Base-by-base conservation (phyloP, 2,329 filamentous ascomycete genomes). In the Alternaria solani region DNA sequence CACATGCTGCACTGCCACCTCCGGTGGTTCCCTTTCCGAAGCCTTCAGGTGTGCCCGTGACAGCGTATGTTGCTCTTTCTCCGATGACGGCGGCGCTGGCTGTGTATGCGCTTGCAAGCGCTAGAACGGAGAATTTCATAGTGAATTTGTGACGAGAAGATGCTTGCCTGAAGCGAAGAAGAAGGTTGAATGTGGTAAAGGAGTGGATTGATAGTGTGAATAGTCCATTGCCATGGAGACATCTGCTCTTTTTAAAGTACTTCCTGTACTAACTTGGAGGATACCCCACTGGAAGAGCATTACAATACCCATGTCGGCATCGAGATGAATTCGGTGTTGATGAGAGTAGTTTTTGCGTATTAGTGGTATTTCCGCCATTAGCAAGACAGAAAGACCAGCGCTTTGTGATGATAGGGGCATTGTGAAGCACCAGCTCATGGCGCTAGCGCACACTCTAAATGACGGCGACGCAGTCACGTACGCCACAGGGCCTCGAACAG, bases 1-100 rank as follows among this genome's bases (percentile, higher is more conserved):
- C 52, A 6, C 68, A 67, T 14, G 44, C 54, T 16, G 63, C 63
- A 38, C n/a, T 51, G 28, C 63, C 65, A 38, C 65, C 65, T 30
- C 65, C 65, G 3, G 65, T 68, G 7, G 51, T 54, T 6, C 59
- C 59, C 7, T 20, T 51, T 16, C 48, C 59, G 23, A 61, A 58
- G 9, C 59, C 59, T 11, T 53, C 47, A 16, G 59, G 54, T 36
- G 49, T 58, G n/a, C 59, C 59, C 7, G 34, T 26, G n/a, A 59
- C 51, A 28, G 23, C 43, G 32, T 41, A 53, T 14, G 55, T 12
- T 26, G 32, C 30, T 16, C 42, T 38, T n/a, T 58, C 48, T 30
- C 48, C 55, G 30, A 53, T 14, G 7, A 47, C 48, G n/a, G 55
- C 41, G 25, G 55, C 55, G 25, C 34, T 58, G 41, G 38, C 32